A percentile compares a stretch with the other conserved stretches of the same genome.
phyloP scores from a whole-genome alignment of 2,329 filamentous ascomycete species.

The Annulohypoxylon truncatum region DNA sequence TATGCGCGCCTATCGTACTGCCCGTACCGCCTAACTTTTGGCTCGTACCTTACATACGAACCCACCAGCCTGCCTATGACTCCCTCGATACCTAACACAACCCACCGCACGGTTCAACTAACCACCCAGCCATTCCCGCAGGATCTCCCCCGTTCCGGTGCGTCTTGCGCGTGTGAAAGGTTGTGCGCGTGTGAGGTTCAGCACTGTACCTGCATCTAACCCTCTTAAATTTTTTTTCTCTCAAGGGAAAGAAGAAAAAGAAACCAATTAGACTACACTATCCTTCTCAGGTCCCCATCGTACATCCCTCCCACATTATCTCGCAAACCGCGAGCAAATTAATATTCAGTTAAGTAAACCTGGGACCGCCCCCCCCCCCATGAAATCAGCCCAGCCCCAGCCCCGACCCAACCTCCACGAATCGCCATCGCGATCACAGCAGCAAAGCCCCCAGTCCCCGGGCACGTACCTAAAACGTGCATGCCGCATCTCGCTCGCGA shows the following conservation, averaged over 20 bases:
- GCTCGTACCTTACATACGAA: slow-evolving; percentile 28
- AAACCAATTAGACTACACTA: too few species aligned
- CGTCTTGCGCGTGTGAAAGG: not conserved
- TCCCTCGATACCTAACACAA: not conserved
- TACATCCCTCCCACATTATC: slow-evolving; percentile 3
- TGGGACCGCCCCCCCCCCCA: not conserved
- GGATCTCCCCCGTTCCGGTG: slow-evolving; percentile 31
- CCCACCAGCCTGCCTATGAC: slow-evolving; percentile 4
- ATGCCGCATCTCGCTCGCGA: not conserved
- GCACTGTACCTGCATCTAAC: slow-evolving; percentile 15
- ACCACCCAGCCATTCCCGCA: slow-evolving; percentile 29
- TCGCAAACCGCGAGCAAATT: slow-evolving; percentile 13
- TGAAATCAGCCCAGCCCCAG: not conserved
- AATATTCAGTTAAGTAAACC: not conserved
- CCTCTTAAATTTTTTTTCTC: slow-evolving; percentile 3
- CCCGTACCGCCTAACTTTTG: not conserved
- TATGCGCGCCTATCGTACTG: not conserved
- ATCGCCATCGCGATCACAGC: slow-evolving; percentile 28
- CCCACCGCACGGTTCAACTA: not conserved
- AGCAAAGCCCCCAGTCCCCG: not conserved
- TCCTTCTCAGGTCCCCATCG: not conserved
- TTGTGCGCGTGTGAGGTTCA: not conserved
- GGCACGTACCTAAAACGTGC: not conserved
- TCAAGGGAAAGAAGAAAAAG: not conserved
- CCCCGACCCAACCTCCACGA: slow-evolving; percentile 28